phyloP scores from a whole-genome alignment of 108 stramenopile genomes.

The Cyclotella baltica region DNA sequence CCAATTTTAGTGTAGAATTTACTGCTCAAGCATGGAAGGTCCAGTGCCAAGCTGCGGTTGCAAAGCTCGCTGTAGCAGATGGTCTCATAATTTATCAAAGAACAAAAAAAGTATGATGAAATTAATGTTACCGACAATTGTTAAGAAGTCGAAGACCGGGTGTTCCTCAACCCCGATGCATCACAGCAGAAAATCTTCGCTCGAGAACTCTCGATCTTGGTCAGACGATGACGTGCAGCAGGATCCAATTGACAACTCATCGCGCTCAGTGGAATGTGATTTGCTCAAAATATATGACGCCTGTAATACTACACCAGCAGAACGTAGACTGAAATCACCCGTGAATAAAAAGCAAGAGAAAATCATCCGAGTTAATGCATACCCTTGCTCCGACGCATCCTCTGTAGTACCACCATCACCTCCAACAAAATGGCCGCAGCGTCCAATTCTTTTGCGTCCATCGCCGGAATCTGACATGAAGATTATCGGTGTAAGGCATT shows the following conservation, averaged over 20 bases:
- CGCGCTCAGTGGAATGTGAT: background rate
- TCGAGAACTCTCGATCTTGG: background rate
- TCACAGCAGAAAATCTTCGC: too few relatives aligned
- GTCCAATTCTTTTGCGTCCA: slow-evolving; percentile 69
- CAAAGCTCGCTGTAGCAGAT: too few relatives aligned
- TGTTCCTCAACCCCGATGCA: too few relatives aligned
- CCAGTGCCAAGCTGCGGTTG: too few relatives aligned
- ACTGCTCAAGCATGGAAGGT: too few relatives aligned
- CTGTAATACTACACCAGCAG: background rate
- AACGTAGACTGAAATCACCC: background rate
- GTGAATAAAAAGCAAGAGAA: background rate
- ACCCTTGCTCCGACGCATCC: background rate
- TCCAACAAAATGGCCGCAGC: slow-evolving; percentile 64
- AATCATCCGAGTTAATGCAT: background rate
- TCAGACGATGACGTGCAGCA: background rate
- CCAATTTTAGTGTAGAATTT: too few relatives aligned
- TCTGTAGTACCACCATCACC: slow-evolving; percentile 17
- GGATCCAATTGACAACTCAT: background rate
- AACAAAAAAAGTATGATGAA: too few relatives aligned
- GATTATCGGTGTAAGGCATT: slow-evolving; percentile 65
- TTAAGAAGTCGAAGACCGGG: too few relatives aligned
- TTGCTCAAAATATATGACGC: background rate
- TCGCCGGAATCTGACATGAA: slow-evolving; percentile 62
- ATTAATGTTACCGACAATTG: too few relatives aligned
- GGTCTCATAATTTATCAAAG: too few relatives aligned